Evolutionary conservation across 2,329 filamentous ascomycete species (phyloP).

Genomic region (Hypoxylon sp.): DNA sequence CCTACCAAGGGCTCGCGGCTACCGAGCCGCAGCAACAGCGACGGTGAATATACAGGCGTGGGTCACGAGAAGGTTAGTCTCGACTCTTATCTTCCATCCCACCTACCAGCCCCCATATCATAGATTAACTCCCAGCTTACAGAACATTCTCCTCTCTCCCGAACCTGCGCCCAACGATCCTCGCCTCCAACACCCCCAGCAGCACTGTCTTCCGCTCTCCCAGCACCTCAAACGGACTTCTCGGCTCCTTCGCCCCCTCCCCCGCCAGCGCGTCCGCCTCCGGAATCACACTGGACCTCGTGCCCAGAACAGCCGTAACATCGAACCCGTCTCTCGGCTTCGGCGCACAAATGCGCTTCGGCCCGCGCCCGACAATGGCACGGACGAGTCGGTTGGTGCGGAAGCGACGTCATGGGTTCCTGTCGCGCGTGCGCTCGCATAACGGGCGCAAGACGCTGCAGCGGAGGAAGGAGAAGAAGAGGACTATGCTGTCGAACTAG

Average conservation of each 20-base stretch:
- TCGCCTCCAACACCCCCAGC: conserved; percentile 46
- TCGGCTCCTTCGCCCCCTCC: conserved; percentile 43
- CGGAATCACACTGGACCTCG: conserved; percentile 59
- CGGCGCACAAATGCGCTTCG: conserved; percentile 68
- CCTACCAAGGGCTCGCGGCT: conserved; percentile 36
- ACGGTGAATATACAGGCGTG: conserved; percentile 20
- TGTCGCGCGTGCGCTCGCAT: conserved; percentile 65
- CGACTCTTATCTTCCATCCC: neutral
- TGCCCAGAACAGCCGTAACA: conserved; percentile 63
- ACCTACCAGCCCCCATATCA: neutral
- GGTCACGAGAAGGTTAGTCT: conserved; percentile 35
- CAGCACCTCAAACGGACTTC: conserved; percentile 45
- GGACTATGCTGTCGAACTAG: conserved; percentile 60
- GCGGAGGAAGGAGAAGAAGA: conserved; percentile 67
- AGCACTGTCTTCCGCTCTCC: conserved; percentile 50
- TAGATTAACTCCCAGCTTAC: conserved; percentile 17
- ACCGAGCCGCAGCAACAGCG: conserved; percentile 7
- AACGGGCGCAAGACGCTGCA: conserved; percentile 68
- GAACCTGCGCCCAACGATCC: conserved; percentile 64
- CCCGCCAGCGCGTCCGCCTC: conserved; percentile 20
- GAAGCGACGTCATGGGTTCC: conserved; percentile 72
- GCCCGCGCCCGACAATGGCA: conserved; percentile 71
- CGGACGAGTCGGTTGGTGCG: conserved; percentile 68
- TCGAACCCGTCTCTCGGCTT: conserved; percentile 66
- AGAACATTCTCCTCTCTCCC: conserved; percentile 67